Evolutionary conservation across 768 basidiomycete genomes (phyloP), one percentile per base, ranked within the genome.

Genomic region (Pleurotus tuber-regium): DNA sequence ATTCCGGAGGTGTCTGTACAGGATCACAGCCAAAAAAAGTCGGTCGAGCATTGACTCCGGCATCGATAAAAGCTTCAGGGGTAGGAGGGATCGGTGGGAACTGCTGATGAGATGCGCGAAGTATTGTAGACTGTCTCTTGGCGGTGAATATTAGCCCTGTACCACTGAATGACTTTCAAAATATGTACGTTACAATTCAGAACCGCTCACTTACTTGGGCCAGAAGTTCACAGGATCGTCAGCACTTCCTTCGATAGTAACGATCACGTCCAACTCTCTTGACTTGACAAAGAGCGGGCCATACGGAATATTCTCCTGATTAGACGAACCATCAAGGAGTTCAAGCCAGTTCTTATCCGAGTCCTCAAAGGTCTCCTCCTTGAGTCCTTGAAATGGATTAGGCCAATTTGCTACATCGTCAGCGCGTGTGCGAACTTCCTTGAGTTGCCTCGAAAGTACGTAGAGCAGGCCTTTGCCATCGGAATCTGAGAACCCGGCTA

Each of bases 21-120:
- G 83, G 78, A 59, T 86, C 68, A 61, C 90, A 92, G 2, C 90
- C 91, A 68, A 90, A 92, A 70, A 92, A 90, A 0, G 86, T 87
- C 2, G 88, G 80, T 23, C 84, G 79, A 39, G 68, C 69, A 59
- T 84, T 88, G 1, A 89, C 74, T 29, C 87, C 86, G 4, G 76
- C 77, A 1, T 68, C 63, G 29, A 85, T 61, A 63, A 87, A 89
- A 10, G 73, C 73, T 2, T 72, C 72, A 0, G 71, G 58, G 7
- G 70, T 74, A 4, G 67, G 59, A 12, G 87, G 87, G 28, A 87
- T 78, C 2, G 84, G 82, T 2, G 87, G 87, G 61, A 88, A 82
- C 39, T 64, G 65, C 54, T 84, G 81, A 61, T 86, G 83, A 0
- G 82, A 75, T 1, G 72, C 59, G 35, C 66, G 70, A 19, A 79